Evolutionary conservation across 768 basidiomycete species (phyloP).

Genomic region (Tricholoma terreum): DNA sequence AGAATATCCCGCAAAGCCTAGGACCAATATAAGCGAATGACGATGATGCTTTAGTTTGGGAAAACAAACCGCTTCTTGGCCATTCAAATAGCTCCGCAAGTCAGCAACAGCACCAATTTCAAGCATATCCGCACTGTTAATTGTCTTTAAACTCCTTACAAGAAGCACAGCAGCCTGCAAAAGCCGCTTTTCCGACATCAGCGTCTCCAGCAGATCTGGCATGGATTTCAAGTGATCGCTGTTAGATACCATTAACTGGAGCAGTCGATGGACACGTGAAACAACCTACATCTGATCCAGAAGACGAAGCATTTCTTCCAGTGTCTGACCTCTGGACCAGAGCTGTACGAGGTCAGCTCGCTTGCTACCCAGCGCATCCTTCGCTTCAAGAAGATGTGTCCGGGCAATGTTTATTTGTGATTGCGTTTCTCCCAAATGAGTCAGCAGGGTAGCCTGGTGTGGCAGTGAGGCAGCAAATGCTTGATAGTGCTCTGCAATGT

Average conservation of each 20-base stretch:
- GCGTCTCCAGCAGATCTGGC: slow-evolving; percentile 86
- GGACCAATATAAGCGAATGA: background rate
- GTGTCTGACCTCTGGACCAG: slow-evolving; percentile 83
- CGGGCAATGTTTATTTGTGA: slow-evolving; percentile 71
- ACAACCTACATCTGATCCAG: slow-evolving; percentile 84
- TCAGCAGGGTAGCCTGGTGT: slow-evolving; percentile 78
- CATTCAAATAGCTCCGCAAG: slow-evolving; percentile 74
- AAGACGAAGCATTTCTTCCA: slow-evolving; percentile 95
- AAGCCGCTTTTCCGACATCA: slow-evolving; percentile 95
- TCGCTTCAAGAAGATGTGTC: slow-evolving; percentile 68
- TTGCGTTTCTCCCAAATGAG: slow-evolving; percentile 71
- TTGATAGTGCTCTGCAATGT: slow-evolving; percentile 75
- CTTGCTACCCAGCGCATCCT: slow-evolving; percentile 75
- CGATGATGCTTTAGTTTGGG: background rate
- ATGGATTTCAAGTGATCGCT: slow-evolving; percentile 90
- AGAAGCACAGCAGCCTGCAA: slow-evolving; percentile 86
- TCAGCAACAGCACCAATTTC: slow-evolving; percentile 96
- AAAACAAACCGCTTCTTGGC: slow-evolving; percentile 76
- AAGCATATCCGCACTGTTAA: slow-evolving; percentile 88
- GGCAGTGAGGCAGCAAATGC: slow-evolving; percentile 93
- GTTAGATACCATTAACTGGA: slow-evolving; percentile 13
- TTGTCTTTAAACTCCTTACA: slow-evolving; percentile 83
- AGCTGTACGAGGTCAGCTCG: slow-evolving; percentile 88
- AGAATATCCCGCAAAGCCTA: slow-evolving; percentile 91
- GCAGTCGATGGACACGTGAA: background rate